These are phyloP conservation scores for Arthrobotrys iridis DNA, from an alignment of 2,329 filamentous ascomycete species.

Conservation along the genomic window DNA sequence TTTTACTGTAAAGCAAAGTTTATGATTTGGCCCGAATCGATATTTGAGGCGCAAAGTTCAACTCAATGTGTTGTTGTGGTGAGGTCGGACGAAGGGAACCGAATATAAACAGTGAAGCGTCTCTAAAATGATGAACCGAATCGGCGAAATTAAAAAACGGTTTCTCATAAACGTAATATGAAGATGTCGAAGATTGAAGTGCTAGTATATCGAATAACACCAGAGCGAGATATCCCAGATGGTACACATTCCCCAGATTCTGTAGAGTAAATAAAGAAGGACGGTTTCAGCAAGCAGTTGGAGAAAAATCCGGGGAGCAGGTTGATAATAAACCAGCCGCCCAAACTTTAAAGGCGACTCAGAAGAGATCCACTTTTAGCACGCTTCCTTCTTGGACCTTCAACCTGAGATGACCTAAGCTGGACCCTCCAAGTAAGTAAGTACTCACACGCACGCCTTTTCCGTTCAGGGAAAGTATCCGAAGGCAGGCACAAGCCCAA, in stretches of 20 bases:
- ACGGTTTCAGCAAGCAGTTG: conserved; percentile 42
- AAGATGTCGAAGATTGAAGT: neutral
- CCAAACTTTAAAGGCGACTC: conserved; percentile 44
- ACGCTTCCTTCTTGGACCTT: conserved; percentile 35
- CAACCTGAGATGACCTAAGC: conserved; percentile 46
- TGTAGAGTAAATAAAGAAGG: conserved; percentile 30
- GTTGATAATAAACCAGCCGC: conserved; percentile 53
- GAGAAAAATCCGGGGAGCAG: conserved; percentile 50
- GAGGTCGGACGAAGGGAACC: conserved; percentile 45
- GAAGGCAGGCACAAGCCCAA: conserved; percentile 47
- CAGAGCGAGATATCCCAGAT: conserved; percentile 53
- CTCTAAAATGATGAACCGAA: neutral
- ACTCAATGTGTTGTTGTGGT: conserved; percentile 17
- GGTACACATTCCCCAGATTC: conserved; percentile 53
- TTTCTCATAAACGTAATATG: conserved; percentile 28
- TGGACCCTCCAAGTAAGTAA: conserved; percentile 5
- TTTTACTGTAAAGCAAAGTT: neutral
- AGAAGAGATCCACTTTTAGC: conserved; percentile 43
- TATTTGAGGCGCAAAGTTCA: neutral
- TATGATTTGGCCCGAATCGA: neutral
- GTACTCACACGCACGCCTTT: conserved; percentile 31
- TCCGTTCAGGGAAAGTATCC: conserved; percentile 54
- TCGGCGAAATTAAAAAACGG: conserved; percentile 1
- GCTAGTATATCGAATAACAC: conserved; percentile 54
- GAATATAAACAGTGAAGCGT: conserved; percentile 11